phyloP scores from a whole-genome alignment of 352 stramenopile species.

The Phytophthora melonis region DNA sequence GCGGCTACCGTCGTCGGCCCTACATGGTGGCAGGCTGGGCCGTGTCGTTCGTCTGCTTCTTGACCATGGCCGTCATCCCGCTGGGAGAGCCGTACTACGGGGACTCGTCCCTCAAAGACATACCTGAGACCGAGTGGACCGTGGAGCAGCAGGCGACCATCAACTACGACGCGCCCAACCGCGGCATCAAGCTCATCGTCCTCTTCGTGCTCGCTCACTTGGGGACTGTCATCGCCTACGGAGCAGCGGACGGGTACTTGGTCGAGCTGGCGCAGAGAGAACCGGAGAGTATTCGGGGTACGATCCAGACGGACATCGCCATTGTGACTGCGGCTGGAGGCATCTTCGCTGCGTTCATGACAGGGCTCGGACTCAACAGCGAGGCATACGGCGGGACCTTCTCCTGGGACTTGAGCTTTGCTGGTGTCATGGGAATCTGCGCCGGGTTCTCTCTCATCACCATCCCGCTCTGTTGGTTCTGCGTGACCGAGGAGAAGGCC shows the following conservation, averaged over 20 bases:
- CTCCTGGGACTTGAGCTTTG: slow-evolving; percentile 48
- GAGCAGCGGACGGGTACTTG: slow-evolving; percentile 49
- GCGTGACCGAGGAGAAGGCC: slow-evolving; percentile 44
- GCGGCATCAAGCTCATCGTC: slow-evolving; percentile 47
- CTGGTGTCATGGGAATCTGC: slow-evolving; percentile 50
- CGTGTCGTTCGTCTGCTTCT: slow-evolving; percentile 34
- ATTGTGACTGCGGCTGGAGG: slow-evolving; percentile 29
- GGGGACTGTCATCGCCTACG: slow-evolving; percentile 51
- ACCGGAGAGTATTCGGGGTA: slow-evolving; percentile 43
- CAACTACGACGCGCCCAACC: slow-evolving; percentile 41
- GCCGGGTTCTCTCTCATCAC: slow-evolving; percentile 35
- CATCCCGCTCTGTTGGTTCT: slow-evolving; percentile 50
- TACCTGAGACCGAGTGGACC: slow-evolving; percentile 30
- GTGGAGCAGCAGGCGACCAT: slow-evolving; percentile 39
- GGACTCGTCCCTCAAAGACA: slow-evolving; percentile 36
- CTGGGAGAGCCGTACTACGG: slow-evolving; percentile 55
- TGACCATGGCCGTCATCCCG: slow-evolving; percentile 49
- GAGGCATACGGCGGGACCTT: slow-evolving; percentile 54
- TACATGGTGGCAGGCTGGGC: slow-evolving; percentile 60
- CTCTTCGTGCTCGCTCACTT: slow-evolving; percentile 62
- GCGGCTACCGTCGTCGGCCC: slow-evolving; percentile 49
- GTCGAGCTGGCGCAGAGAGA: slow-evolving; percentile 61
- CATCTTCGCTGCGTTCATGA: slow-evolving; percentile 50
- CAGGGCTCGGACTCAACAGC: slow-evolving; percentile 53
- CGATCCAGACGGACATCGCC: slow-evolving; percentile 47